A percentile compares a stretch with the other conserved stretches of the same genome.
Evolutionary conservation across 345 rosid genomes (phyloP).

Genomic region (Corchorus olitorius): DNA sequence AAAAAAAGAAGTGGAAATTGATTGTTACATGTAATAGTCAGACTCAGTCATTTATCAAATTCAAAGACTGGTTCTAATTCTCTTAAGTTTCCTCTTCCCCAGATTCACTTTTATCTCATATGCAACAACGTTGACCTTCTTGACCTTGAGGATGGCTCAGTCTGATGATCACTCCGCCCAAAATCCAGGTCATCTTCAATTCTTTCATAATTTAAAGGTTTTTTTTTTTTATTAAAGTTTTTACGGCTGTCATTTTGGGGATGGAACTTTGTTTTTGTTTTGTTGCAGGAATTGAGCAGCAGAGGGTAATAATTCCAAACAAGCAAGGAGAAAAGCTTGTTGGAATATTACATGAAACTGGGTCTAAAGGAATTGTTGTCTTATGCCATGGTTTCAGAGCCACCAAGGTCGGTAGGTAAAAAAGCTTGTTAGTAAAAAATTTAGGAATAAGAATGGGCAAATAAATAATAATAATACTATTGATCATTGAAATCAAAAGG

Average conservation of each 20-base stretch:
- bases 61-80: slow-evolving; percentile 21
- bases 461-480: too few species aligned
- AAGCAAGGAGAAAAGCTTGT: slow-evolving; percentile 65
- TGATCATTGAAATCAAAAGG: too few species aligned
- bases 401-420: slow-evolving; percentile 66
- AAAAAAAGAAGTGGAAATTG: slow-evolving; percentile 20
- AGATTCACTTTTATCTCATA: slow-evolving; percentile 22
- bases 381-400: slow-evolving; percentile 84
- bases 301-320: slow-evolving; percentile 52
- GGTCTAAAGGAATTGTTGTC: slow-evolving; percentile 60
- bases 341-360: slow-evolving; percentile 74
- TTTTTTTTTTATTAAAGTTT: neutral
- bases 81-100: slow-evolving; percentile 25
- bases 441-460: too few species aligned
- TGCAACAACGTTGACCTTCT: slow-evolving; percentile 19
- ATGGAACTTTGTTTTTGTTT: neutral
- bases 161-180: slow-evolving; percentile 24
- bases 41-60: neutral
- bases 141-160: slow-evolving; percentile 43
- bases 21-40: slow-evolving; percentile 18
- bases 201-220: too few species aligned
- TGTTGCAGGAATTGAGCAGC: slow-evolving; percentile 34
- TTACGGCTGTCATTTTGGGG: neutral
- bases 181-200: slow-evolving; percentile 35
- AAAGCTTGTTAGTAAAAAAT: too few species aligned